phyloP scores from a whole-genome alignment of 176 grass and related monocot species.

The Juncus effusus region DNA sequence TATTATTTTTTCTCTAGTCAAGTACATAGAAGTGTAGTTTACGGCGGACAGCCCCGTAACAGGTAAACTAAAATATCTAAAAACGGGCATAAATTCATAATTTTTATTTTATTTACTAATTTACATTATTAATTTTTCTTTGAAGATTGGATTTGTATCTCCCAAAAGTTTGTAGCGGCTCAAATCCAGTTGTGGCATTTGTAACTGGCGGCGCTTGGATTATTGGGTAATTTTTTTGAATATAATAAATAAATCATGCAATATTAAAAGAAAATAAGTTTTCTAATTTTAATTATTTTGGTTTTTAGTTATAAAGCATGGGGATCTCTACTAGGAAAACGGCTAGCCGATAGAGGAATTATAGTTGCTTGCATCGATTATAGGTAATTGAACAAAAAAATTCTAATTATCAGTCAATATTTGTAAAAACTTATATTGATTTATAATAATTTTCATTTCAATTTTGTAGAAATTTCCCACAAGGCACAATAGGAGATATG shows the following conservation, averaged over 20 bases:
- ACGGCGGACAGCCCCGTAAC: conserved; percentile 90
- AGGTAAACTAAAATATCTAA: conserved; percentile 37
- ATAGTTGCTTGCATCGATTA: conserved; percentile 99
- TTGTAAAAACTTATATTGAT: conserved; percentile 12
- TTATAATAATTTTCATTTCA: conserved; percentile 18
- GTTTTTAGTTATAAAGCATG: conserved; percentile 90
- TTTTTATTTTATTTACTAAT: not conserved
- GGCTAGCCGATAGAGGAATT: conserved; percentile 88
- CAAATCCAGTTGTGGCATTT: conserved; percentile 88
- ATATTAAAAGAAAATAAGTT: not conserved
- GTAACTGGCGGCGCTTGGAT: conserved; percentile 98
- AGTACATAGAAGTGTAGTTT: conserved; percentile 87
- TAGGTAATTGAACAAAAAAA: conserved; percentile 42
- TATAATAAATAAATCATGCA: not conserved
- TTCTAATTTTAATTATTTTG: not conserved
- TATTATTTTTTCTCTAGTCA: conserved; percentile 98
- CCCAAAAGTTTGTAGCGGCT: conserved; percentile 45
- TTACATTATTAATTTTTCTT: conserved; percentile 22
- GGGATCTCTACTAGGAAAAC: conserved; percentile 84
- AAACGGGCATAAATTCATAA: not conserved
- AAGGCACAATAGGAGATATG: conserved; percentile 96
- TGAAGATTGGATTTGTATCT: conserved; percentile 91
- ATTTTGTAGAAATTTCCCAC: conserved; percentile 79
- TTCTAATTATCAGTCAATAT: not conserved
- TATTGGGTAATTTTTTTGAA: conserved; percentile 65